Base-by-base conservation (phyloP, 495 filamentous ascomycete genomes). In the Penicillium angulare region DNA sequence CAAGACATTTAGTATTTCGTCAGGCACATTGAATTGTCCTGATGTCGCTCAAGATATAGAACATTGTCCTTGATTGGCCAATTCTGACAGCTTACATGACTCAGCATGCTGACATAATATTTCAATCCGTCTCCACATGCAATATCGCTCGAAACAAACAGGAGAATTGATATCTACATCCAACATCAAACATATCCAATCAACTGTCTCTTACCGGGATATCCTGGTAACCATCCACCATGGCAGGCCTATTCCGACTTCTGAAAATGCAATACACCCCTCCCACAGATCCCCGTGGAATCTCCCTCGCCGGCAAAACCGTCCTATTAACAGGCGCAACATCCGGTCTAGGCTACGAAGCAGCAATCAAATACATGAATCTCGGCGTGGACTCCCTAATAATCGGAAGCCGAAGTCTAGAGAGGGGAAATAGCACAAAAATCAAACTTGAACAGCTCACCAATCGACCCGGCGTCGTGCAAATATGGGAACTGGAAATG, bases 321-420 rank as follows among this genome's bases (percentile, higher is more conserved):
- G 72, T 84, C 41, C 49, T 86, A 20, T 58, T 85, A 12, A 86
- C 81, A 8, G 82, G 81, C 16, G 74, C 80, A 36, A 84, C 67
- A 32, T 75, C 71, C 3, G 77, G 77, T 8, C 55, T 81, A 13
- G 68, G 82, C 38, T 72, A 77, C 51, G 59, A 76, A 57, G 67
- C 77, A 58, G 68, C 74, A 48, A 56, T 75, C 53, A 66, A 76
- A 57, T 54, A 81, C 57, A 66, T 70, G 57, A 62, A 71, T 33
- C 60, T 75, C 5, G 74, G 71, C 1, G 74, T 71, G 1, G 60
- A 67, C 0, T 61, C 60, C 0, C 50, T 79, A 16, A 69, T 79
- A 21, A 71, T 79, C 29, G 71, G 74, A 4, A 66, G 62, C 16
- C 74, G 75, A 29, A 67, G 50, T 39, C 6, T 71, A 0, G 64